These are phyloP conservation scores for Dactylorhiza incarnata DNA, from an alignment of 106 monocot genomes.

Conservation along the genomic window DNA sequence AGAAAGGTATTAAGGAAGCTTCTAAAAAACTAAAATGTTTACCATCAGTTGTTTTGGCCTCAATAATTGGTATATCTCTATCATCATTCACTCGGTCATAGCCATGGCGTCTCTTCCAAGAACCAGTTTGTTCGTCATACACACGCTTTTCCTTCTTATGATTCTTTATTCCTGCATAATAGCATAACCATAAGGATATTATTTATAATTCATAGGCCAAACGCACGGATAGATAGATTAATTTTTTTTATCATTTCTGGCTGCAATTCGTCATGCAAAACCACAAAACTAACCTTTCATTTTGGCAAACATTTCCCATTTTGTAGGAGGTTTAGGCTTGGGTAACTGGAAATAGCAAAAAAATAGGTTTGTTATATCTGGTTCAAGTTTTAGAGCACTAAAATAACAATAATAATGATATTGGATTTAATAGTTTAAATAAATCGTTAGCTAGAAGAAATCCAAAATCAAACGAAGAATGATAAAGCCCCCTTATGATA, in stretches of 20 bases:
- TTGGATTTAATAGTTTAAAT: background rate
- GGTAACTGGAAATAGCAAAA: conserved; percentile 53
- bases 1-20: background rate
- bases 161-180: conserved; percentile 66
- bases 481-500: background rate
- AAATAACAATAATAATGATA: background rate
- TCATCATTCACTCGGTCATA: conserved; percentile 96
- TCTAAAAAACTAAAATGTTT: conserved; percentile 12
- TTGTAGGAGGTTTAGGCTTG: conserved; percentile 87
- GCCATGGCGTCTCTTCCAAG: conserved; percentile 90
- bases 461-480: background rate
- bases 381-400: background rate
- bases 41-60: conserved; percentile 83
- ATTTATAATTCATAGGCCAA: background rate
- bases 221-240: background rate
- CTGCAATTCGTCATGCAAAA: background rate
- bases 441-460: background rate
- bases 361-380: background rate
- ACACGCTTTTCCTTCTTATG: conserved; percentile 77
- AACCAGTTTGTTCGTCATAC: conserved; percentile 72
- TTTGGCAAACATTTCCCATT: conserved; percentile 92
- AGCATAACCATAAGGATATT: background rate
- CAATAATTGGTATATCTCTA: conserved; percentile 78
- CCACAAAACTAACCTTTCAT: conserved; percentile 54
- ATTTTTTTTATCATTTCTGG: background rate